Conservation (phyloP, 2,329 filamentous ascomycete genomes). For the Colletotrichum cordylinicola region DNA sequence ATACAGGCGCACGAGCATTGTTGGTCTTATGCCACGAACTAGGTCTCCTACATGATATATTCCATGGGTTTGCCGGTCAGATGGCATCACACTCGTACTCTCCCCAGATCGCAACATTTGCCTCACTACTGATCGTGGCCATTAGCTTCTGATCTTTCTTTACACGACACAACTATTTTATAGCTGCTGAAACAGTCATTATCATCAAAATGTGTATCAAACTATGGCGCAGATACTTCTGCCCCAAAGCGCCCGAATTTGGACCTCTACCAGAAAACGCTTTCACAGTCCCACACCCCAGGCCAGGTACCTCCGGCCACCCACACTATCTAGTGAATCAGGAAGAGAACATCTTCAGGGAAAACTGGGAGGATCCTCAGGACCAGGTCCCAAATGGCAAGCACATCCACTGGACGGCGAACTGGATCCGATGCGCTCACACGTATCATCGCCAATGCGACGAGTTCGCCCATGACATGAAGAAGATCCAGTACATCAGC, state of each 20-base stretch:
- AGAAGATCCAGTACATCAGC: background rate
- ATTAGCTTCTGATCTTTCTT: background rate
- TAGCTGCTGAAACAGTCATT: background rate
- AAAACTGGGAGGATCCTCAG: background rate
- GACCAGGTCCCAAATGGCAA: background rate
- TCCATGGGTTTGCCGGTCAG: background rate
- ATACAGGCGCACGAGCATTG: background rate
- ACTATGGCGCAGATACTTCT: conserved; percentile 11
- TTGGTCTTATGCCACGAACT: background rate
- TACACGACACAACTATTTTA: background rate
- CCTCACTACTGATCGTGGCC: background rate
- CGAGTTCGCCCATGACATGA: background rate
- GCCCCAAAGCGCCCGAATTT: background rate
- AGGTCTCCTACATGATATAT: background rate
- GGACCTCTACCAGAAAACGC: background rate
- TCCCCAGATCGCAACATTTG: background rate
- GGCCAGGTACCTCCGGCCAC: background rate
- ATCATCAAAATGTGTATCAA: background rate
- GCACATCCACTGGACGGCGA: conserved; percentile 7
- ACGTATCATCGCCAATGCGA: background rate
- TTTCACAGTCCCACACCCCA: background rate
- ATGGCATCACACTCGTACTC: background rate
- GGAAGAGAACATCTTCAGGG: background rate
- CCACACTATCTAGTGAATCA: background rate
- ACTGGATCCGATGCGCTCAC: conserved; percentile 5